phyloP scores from a whole-genome alignment of 164 flowering plant genomes.

The Vitis amurensis region DNA sequence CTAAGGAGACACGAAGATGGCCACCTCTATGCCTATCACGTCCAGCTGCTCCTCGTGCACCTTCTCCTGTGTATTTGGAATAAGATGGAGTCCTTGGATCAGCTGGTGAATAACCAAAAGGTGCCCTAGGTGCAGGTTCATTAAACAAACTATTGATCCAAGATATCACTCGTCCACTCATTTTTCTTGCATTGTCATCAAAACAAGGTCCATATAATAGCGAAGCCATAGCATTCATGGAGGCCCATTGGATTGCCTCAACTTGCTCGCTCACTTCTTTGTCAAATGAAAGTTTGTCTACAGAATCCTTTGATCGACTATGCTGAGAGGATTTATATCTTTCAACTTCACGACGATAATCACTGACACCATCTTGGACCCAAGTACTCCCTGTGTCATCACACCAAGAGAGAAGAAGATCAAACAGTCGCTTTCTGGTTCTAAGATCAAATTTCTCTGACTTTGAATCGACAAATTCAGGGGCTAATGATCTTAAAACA shows the following conservation, averaged over 20 bases:
- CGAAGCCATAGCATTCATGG: slow-evolving; percentile 98
- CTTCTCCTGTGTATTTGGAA: slow-evolving; percentile 74
- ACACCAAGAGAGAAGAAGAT: slow-evolving; percentile 91
- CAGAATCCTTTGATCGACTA: slow-evolving; percentile 87
- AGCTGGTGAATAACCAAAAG: slow-evolving; percentile 95
- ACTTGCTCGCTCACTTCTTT: slow-evolving; percentile 90
- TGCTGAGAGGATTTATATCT: slow-evolving; percentile 89
- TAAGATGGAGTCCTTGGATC: slow-evolving; percentile 99
- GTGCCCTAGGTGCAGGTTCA: slow-evolving; percentile 88
- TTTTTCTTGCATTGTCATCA: slow-evolving; percentile 98
- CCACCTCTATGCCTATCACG: slow-evolving; percentile 88
- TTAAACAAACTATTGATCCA: slow-evolving; percentile 94
- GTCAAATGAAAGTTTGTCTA: slow-evolving; percentile 91
- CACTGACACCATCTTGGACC: slow-evolving; percentile 85
- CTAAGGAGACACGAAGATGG: slow-evolving; percentile 77
- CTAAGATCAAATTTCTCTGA: slow-evolving; percentile 89
- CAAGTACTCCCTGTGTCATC: slow-evolving; percentile 81
- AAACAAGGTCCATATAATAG: slow-evolving; percentile 94
- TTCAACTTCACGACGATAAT: slow-evolving; percentile 92
- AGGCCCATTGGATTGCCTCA: slow-evolving; percentile 97
- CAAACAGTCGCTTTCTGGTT: slow-evolving; percentile 87
- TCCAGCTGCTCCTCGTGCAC: slow-evolving; percentile 66
- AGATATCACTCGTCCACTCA: slow-evolving; percentile 91
- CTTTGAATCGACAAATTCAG: slow-evolving; percentile 89
- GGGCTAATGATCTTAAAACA: slow-evolving; percentile 85